Conservation (phyloP, 2,329 filamentous ascomycete genomes). For the Pseudocercospora eumusae region DNA sequence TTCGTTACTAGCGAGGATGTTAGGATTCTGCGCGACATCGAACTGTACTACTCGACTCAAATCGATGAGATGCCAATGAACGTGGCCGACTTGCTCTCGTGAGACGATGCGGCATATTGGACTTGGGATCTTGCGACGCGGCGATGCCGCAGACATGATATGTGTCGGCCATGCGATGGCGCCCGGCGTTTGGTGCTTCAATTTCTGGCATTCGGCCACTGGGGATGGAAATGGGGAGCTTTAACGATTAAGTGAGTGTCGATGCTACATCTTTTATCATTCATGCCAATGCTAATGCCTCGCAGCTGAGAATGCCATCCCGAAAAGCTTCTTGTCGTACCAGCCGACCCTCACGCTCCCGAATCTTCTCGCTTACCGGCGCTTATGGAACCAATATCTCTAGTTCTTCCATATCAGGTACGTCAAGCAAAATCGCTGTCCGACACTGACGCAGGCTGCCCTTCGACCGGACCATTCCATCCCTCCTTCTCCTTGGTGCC, state of each 20-base stretch:
- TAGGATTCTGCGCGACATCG: constrained; percentile 94
- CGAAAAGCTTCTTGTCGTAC: constrained; percentile 12
- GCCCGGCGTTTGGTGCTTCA: constrained; percentile 14
- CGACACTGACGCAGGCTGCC: constrained; percentile 11
- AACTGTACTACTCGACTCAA: constrained; percentile 96
- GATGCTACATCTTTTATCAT: constrained; percentile 6
- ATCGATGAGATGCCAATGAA: constrained; percentile 99
- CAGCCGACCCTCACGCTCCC: constrained; percentile 4
- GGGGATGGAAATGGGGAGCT: constrained; percentile 40
- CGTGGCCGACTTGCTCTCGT: constrained; percentile 45
- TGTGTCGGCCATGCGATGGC: not conserved
- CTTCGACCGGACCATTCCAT: not conserved
- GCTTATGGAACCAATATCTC: not conserved
- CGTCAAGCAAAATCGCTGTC: constrained; percentile 41
- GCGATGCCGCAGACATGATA: not conserved
- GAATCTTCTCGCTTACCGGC: not conserved
- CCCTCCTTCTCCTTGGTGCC: constrained; percentile 6
- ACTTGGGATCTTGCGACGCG: constrained; percentile 1
- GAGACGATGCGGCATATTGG: not conserved
- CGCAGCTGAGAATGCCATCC: constrained; percentile 15
- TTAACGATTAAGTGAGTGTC: constrained; percentile 34
- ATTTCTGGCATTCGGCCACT: constrained; percentile 35
- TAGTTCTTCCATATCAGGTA: constrained; percentile 55
- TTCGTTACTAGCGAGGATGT: constrained; percentile 99
- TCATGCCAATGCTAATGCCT: constrained; percentile 11